phyloP scores from a whole-genome alignment of 2,329 filamentous ascomycete genomes.

The Calonectria montana region DNA sequence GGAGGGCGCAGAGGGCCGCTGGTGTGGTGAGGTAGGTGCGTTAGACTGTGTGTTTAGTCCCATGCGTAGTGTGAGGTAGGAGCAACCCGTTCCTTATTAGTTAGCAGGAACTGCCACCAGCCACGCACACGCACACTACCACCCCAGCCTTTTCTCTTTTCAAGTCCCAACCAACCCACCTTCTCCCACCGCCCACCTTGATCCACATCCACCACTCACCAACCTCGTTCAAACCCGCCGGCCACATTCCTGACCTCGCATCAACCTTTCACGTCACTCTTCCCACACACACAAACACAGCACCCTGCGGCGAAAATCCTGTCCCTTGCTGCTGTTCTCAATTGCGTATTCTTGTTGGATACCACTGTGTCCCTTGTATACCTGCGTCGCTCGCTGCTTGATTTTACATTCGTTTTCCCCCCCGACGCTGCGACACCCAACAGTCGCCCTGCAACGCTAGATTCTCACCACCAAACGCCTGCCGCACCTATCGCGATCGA shows the following conservation, averaged over 20 bases:
- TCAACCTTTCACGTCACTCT: slow-evolving; percentile 43
- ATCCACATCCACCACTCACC: slow-evolving; percentile 32
- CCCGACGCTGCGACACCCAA: slow-evolving; percentile 9
- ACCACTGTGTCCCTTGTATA: background rate
- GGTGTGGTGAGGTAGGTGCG: slow-evolving; percentile 11
- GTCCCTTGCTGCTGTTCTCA: slow-evolving; percentile 6
- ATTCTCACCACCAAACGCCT: slow-evolving; percentile 6
- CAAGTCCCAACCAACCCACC: slow-evolving; percentile 32
- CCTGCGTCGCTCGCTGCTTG: background rate
- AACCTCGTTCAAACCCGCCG: slow-evolving; percentile 28
- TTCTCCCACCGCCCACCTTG: slow-evolving; percentile 12
- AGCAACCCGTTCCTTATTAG: slow-evolving; percentile 35
- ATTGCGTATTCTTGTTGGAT: slow-evolving; percentile 20
- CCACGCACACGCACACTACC: slow-evolving; percentile 44
- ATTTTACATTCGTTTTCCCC: slow-evolving; percentile 14
- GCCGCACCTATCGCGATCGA: background rate
- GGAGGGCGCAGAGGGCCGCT: background rate
- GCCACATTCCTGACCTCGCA: slow-evolving; percentile 44
- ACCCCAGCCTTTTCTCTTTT: slow-evolving; percentile 47
- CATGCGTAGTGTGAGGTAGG: slow-evolving; percentile 11
- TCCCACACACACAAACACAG: slow-evolving; percentile 24
- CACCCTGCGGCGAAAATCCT: slow-evolving; percentile 12
- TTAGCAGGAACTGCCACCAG: slow-evolving; percentile 43
- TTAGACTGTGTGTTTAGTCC: slow-evolving; percentile 12
- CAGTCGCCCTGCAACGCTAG: background rate